A percentile compares a stretch with the other conserved stretches of the same genome.
Conservation (phyloP, 176 grass and related monocot species). For the Zizania latifolia region DNA sequence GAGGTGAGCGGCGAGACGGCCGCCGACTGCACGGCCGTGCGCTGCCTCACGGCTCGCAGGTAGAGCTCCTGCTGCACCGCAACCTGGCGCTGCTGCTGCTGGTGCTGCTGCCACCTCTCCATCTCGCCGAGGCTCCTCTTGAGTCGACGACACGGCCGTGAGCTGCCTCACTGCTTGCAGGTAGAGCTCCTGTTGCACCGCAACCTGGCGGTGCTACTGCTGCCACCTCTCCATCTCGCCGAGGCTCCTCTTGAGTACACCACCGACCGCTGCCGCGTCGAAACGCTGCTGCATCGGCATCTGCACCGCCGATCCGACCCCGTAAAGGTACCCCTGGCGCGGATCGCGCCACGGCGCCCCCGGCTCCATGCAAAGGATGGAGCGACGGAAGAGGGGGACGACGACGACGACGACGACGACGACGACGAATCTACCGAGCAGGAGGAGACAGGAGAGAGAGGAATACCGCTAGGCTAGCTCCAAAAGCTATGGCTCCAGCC, state of each 20-base stretch:
- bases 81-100: constrained; percentile 46
- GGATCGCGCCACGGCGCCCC: constrained; percentile 72
- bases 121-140: constrained; percentile 64
- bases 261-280: constrained; percentile 33
- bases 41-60: constrained; percentile 59
- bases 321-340: constrained; percentile 44
- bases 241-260: constrained; percentile 62
- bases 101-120: constrained; percentile 59
- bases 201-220: constrained; percentile 42
- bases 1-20: constrained; percentile 17
- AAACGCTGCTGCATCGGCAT: constrained; percentile 39
- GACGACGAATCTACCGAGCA: constrained; percentile 32
- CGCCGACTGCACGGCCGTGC: constrained; percentile 26
- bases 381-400: not conserved
- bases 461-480: constrained; percentile 15
- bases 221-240: constrained; percentile 72
- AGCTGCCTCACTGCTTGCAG: constrained; percentile 59
- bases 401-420: constrained; percentile 8
- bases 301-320: constrained; percentile 44
- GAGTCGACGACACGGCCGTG: constrained; percentile 23
- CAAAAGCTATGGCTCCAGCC: constrained; percentile 27
- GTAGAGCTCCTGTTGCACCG: constrained; percentile 60
- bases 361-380: constrained; percentile 67
- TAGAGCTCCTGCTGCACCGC: constrained; percentile 61
- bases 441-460: not conserved